A percentile compares a stretch with the other conserved stretches of the same genome.
Conservation (phyloP, 345 rosid species). For the Pelargonium nanum region DNA sequence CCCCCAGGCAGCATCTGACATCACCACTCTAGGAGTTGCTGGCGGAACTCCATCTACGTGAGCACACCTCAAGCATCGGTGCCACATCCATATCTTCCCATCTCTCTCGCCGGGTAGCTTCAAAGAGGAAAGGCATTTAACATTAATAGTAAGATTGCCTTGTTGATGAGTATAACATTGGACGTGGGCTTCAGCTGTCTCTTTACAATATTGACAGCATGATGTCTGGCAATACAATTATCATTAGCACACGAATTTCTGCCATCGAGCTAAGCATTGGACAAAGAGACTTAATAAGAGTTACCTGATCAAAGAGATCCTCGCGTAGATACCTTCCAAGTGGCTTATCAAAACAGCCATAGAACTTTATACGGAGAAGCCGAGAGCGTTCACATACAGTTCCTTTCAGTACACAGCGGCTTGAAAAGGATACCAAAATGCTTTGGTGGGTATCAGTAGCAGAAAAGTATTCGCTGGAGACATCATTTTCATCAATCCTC, state of each 20-base stretch:
- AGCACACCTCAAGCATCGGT: constrained; percentile 85
- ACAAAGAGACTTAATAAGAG: not conserved
- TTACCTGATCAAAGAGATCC: constrained; percentile 83
- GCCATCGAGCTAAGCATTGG: too few species aligned
- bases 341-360: constrained; percentile 92
- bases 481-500: constrained; percentile 39
- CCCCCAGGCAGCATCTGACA: constrained; percentile 99
- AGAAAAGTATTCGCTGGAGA: constrained; percentile 60
- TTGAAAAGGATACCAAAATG: constrained; percentile 83
- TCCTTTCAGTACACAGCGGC: constrained; percentile 69
- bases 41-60: constrained; percentile 86
- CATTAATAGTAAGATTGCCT: constrained; percentile 93
- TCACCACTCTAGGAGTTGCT: constrained; percentile 84
- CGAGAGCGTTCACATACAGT: constrained; percentile 86
- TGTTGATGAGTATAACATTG: constrained; percentile 89
- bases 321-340: constrained; percentile 78
- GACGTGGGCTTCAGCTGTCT: constrained; percentile 81
- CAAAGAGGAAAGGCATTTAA: constrained; percentile 48
- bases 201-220: constrained; percentile 59
- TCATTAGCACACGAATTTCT: not conserved
- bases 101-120: constrained; percentile 84
- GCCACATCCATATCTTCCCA: constrained; percentile 99
- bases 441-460: constrained; percentile 82
- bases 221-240: constrained; percentile 34
- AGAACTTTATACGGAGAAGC: constrained; percentile 81